A percentile compares a stretch with the other conserved stretches of the same genome.
Conservation (phyloP, 2,329 filamentous ascomycete genomes). For the Helminthosporium solani region DNA sequence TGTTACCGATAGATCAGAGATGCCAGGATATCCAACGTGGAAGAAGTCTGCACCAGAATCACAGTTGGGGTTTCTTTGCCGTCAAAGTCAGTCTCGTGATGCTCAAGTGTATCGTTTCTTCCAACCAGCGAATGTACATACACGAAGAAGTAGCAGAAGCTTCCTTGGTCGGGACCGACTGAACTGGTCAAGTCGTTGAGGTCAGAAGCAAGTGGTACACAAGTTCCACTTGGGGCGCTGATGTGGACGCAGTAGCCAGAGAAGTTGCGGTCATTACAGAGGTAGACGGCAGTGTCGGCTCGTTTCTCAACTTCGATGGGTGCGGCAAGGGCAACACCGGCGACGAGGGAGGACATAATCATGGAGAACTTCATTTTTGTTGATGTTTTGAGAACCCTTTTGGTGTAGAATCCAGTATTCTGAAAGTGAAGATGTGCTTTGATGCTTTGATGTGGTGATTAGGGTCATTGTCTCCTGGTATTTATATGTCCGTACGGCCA, state of each 20-base stretch:
- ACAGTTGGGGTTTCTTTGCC: constrained; percentile 12
- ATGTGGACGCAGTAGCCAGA: constrained; percentile 15
- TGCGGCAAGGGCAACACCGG: constrained; percentile 6
- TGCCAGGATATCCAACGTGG: constrained; percentile 16
- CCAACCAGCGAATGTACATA: constrained; percentile 4
- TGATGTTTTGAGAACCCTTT: too few relatives aligned
- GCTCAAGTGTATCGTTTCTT: background rate
- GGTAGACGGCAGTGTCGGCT: constrained; percentile 7
- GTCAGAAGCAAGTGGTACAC: constrained; percentile 11
- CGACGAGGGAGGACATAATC: constrained; percentile 2
- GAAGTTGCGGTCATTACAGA: constrained; percentile 18
- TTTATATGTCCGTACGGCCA: background rate
- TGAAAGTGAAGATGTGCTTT: background rate
- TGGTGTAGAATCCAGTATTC: background rate
- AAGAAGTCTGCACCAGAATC: constrained; percentile 14
- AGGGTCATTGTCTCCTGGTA: background rate
- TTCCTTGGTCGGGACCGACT: constrained; percentile 11
- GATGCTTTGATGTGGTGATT: background rate
- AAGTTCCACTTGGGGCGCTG: constrained; percentile 7
- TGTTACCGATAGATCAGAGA: constrained; percentile 9
- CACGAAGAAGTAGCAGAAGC: constrained; percentile 23
- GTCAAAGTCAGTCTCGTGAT: background rate
- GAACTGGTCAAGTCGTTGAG: constrained; percentile 14
- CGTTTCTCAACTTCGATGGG: constrained; percentile 11
- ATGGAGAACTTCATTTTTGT: constrained; percentile 1